These are phyloP conservation scores for Bonnemaisonia californica DNA, from an alignment of 31 red algal genomes.

Conservation along the genomic window DNA sequence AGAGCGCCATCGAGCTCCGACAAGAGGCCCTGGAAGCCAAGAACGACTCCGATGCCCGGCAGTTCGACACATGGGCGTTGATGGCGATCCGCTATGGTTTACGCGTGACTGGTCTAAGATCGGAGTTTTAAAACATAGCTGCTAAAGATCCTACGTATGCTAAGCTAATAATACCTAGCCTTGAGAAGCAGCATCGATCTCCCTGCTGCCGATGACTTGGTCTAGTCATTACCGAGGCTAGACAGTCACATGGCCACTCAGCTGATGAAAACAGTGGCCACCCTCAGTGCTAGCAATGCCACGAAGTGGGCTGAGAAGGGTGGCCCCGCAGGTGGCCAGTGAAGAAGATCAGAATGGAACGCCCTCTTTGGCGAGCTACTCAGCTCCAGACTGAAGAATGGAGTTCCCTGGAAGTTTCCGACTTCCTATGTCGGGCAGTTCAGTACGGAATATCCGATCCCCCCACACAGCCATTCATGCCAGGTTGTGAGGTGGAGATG, in stretches of 20 bases:
- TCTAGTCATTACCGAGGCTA: not conserved
- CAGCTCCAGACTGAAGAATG: constrained; percentile 23
- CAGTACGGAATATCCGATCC: constrained; percentile 25
- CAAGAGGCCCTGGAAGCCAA: constrained; percentile 5
- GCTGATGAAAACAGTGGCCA: constrained; percentile 45
- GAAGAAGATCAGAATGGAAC: not conserved
- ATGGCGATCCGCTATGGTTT: constrained; percentile 11
- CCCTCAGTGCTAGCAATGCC: no score
- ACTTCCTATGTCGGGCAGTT: constrained; percentile 34
- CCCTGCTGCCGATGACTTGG: constrained; percentile 24
- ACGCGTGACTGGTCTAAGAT: constrained; percentile 20
- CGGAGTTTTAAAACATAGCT: constrained; percentile 39
- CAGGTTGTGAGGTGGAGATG: constrained; percentile 1
- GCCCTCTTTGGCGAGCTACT: constrained; percentile 28
- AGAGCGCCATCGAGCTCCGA: constrained; percentile 16
- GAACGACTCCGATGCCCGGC: not conserved
- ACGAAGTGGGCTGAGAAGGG: constrained; percentile 12
- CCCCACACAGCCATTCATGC: constrained; percentile 11
- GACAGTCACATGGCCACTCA: constrained; percentile 34
- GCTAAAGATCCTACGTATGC: constrained; percentile 29
- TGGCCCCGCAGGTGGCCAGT: constrained; percentile 1
- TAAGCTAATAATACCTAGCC: constrained; percentile 15
- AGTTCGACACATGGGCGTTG: constrained; percentile 23
- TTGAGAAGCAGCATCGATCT: constrained; percentile 24
- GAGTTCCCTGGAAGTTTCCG: constrained; percentile 33